Evolutionary conservation across 768 basidiomycete genomes (phyloP).

Genomic region (Auricularia cornea): DNA sequence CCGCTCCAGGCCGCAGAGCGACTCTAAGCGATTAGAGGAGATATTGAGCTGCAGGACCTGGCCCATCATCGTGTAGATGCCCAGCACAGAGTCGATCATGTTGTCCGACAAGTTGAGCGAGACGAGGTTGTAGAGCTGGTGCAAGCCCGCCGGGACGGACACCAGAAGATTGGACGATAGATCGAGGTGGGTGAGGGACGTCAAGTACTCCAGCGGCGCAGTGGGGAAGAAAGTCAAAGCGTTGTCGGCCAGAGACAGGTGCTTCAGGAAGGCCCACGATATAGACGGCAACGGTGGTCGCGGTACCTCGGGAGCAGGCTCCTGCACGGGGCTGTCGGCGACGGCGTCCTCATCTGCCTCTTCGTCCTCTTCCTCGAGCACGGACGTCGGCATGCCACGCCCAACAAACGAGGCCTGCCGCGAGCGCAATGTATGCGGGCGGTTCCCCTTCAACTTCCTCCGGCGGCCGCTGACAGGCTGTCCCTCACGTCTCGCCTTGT

Average conservation of each 20-base stretch:
- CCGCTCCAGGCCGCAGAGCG: conserved; percentile 93
- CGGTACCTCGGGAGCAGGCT: conserved; percentile 15
- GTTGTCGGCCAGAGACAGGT: conserved; percentile 74
- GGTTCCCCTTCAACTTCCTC: conserved; percentile 29
- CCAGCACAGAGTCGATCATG: conserved; percentile 92
- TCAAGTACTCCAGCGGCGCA: conserved; percentile 54
- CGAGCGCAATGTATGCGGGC: conserved; percentile 11
- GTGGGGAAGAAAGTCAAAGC: conserved; percentile 72
- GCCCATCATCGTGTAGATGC: conserved; percentile 75
- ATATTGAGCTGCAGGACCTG: conserved; percentile 73
- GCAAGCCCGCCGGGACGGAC: conserved; percentile 73
- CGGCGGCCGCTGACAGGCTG: conserved; percentile 38
- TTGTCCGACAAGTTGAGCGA: conserved; percentile 96
- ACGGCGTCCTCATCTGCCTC: conserved; percentile 10
- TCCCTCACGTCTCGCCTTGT: conserved; percentile 56
- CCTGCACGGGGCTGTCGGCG: conserved; percentile 11
- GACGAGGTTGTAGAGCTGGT: conserved; percentile 64
- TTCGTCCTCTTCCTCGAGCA: conserved; percentile 43
- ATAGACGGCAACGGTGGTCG: conserved; percentile 40
- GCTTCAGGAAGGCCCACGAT: conserved; percentile 70
- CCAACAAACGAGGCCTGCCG: conserved; percentile 40
- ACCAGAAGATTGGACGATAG: conserved; percentile 87
- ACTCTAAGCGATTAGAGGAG: conserved; percentile 80
- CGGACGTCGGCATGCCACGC: conserved; percentile 47
- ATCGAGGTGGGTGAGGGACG: conserved; percentile 74